Evolutionary conservation across 371 early-diverging fungal species (phyloP).

Genomic region (Lichtheimia corymbifera): DNA sequence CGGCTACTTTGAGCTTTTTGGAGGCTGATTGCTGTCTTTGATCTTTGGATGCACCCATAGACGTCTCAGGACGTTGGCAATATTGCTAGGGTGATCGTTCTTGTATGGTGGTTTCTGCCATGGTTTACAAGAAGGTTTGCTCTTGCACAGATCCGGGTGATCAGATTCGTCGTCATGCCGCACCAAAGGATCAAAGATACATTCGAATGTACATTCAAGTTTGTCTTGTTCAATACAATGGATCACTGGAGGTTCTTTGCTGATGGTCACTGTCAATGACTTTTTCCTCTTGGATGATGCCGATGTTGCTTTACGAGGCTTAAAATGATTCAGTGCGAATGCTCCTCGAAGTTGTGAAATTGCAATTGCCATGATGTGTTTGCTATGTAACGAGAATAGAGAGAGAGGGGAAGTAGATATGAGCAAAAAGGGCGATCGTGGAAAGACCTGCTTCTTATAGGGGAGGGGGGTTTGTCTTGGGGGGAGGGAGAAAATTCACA

Average conservation of each 20-base stretch:
- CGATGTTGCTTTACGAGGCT: not conserved
- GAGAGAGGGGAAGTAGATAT: not conserved
- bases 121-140: conserved; percentile 23
- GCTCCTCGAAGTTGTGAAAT: not conserved
- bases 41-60: conserved; percentile 1
- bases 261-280: conserved; percentile 37
- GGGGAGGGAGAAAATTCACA: not conserved
- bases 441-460: not conserved
- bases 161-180: conserved; percentile 46
- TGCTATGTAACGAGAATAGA: not conserved
- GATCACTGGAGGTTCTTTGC: conserved; percentile 42
- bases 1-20: no score
- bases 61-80: conserved; percentile 2
- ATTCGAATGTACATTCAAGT: conserved; percentile 37
- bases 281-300: conserved; percentile 11
- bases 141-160: conserved; percentile 31
- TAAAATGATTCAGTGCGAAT: no score
- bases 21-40: not conserved
- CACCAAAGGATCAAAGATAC: conserved; percentile 44
- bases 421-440: not conserved
- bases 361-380: not conserved
- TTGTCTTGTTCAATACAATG: conserved; percentile 34
- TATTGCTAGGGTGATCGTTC: not conserved
- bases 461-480: not conserved
- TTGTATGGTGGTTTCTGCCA: conserved; percentile 35